These are phyloP conservation scores for Leccinum solheimii DNA, from an alignment of 1,284 basidiomycete genomes.

Conservation along the genomic window DNA sequence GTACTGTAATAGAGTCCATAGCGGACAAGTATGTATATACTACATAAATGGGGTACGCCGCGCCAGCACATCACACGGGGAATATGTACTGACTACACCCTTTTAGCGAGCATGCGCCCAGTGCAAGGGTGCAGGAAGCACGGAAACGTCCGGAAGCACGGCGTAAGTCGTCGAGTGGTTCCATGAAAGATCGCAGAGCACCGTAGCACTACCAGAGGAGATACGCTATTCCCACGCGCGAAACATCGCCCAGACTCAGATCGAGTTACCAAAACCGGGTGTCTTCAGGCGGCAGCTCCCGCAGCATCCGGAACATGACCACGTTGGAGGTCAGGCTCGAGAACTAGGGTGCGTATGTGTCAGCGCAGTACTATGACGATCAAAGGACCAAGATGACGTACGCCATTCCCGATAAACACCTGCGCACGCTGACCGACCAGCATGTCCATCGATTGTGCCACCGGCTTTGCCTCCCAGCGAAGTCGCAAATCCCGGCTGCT, in stretches of 20 bases:
- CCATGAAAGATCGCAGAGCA: background rate
- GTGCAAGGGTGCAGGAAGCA: background rate
- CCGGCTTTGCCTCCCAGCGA: constrained; percentile 46
- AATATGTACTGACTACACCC: constrained; percentile 1
- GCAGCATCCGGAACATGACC: constrained; percentile 51
- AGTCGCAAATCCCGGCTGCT: constrained; percentile 47
- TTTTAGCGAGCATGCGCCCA: background rate
- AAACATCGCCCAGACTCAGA: background rate
- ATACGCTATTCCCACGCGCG: background rate
- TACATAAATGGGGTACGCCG: constrained; percentile 6
- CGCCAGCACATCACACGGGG: constrained; percentile 3
- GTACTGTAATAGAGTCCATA: constrained; percentile 7
- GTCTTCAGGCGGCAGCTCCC: constrained; percentile 31
- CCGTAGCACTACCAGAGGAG: background rate
- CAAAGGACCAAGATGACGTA: constrained; percentile 31
- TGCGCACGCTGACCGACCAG: constrained; percentile 49
- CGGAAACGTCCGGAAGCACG: background rate
- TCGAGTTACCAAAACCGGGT: constrained; percentile 40
- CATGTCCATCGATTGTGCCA: constrained; percentile 55
- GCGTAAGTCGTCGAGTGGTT: background rate
- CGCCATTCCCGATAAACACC: constrained; percentile 58
- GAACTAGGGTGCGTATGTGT: constrained; percentile 39
- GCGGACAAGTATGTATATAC: constrained; percentile 5
- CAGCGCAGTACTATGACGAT: background rate
- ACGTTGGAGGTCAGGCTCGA: constrained; percentile 59